phyloP scores from a whole-genome alignment of 2,329 filamentous ascomycete genomes.

The Exophiala xenobiotica region DNA sequence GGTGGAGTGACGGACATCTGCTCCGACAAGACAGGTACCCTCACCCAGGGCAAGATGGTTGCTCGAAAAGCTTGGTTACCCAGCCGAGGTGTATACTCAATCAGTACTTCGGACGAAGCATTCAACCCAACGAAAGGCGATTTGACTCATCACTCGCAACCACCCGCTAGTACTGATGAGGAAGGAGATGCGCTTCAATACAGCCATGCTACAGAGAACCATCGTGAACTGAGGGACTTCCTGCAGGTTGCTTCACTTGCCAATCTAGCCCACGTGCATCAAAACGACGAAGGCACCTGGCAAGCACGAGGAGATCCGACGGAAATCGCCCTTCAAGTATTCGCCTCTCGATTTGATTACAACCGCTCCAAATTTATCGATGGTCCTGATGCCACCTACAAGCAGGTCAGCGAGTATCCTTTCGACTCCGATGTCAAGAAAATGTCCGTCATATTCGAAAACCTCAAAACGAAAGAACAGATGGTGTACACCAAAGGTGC shows the following conservation, averaged over 20 bases:
- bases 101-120: conserved; percentile 56
- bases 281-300: conserved; percentile 56
- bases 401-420: conserved; percentile 65
- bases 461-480: conserved; percentile 27
- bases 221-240: conserved; percentile 53
- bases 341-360: conserved; percentile 67
- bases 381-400: conserved; percentile 54
- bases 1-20: conserved; percentile 56
- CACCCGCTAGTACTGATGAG: no score
- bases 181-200: conserved; percentile 17
- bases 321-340: conserved; percentile 73
- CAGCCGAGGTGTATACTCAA: conserved; percentile 56
- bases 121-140: conserved; percentile 57
- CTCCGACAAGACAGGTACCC: conserved; percentile 54
- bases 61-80: conserved; percentile 61
- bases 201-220: conserved; percentile 36
- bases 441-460: conserved; percentile 68
- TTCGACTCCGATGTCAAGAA: conserved; percentile 75
- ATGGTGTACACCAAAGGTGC: conserved; percentile 52
- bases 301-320: conserved; percentile 66
- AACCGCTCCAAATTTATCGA: conserved; percentile 55
- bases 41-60: conserved; percentile 63
- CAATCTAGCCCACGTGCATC: conserved; percentile 63
- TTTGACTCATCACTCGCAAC: no score
- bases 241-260: conserved; percentile 64